Evolutionary conservation across 2,329 filamentous ascomycete genomes (phyloP), one percentile per base, ranked within the genome.

Genomic region (Blastomyces percursus): DNA sequence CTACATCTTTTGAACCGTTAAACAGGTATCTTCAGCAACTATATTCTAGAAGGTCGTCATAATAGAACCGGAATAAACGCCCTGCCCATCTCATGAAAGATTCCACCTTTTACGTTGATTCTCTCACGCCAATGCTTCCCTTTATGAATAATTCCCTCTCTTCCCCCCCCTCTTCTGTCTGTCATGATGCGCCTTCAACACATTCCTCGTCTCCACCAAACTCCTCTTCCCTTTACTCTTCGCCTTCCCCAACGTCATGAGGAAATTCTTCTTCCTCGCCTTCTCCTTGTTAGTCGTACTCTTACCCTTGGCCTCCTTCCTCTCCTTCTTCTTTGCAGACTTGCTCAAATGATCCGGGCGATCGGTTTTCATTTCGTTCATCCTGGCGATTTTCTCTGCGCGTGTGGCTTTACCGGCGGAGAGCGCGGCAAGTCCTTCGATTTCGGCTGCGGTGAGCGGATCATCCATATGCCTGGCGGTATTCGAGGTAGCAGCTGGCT

Each of bases 261-360:
- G 74, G 78, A 99, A 96, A 76, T 99, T 99, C 89, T 99, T 99
- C 83, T 90, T 91, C 69, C 93, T 82, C 51, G 89, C 86, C 84
- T 99, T 99, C 81, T 99, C 94, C 79, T 89, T 90, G 78, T 99
- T 99, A 67, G 93, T 97, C 46, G 91, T 92, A 74, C 90, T 96
- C 86, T 97, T 97, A 71, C 94, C 94, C 77, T 91, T 85, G 1
- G 86, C 82, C 70, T 87, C 85, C 83, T 96, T 96, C 82, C 92
- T 90, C 74, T 90, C 86, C 81, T 91, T 90, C 70, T 89, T 83
- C 72, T 90, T 86, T 19, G 91, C 91, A 66, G 90, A 86, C 61
- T 90, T 94, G 66, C 86, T 89, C 79, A 93, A 91, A 79, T 96
- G 91, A 74, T 94, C 86, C 59, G 85, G 81, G 38, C 88, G 85